phyloP scores from a whole-genome alignment of 2,329 filamentous ascomycete genomes.

The Colletotrichum eleusines region DNA sequence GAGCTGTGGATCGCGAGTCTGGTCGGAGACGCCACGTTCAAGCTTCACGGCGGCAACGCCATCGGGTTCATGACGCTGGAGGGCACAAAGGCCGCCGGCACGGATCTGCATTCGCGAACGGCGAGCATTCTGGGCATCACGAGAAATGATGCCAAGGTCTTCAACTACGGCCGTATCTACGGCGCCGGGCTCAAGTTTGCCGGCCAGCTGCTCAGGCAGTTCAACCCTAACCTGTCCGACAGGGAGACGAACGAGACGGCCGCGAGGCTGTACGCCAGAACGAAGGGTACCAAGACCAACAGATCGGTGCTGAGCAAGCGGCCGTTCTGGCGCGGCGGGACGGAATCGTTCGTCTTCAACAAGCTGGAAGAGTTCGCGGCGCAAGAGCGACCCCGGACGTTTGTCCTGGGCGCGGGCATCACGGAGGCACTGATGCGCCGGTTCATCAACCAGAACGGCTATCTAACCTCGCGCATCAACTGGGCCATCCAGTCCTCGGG shows the following conservation, averaged over 20 bases:
- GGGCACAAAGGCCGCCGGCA: conserved; percentile 92
- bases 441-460: conserved; percentile 88
- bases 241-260: conserved; percentile 81
- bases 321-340: conserved; percentile 94
- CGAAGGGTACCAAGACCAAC: conserved; percentile 89
- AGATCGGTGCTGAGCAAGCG: conserved; percentile 78
- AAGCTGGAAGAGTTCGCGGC: conserved; percentile 98
- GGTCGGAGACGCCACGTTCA: conserved; percentile 93
- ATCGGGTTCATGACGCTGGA: conserved; percentile 99
- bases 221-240: conserved; percentile 88
- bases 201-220: conserved; percentile 88
- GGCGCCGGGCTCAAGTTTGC: conserved; percentile 97
- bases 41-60: conserved; percentile 94
- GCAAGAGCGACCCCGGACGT: conserved; percentile 89
- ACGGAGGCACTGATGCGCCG: conserved; percentile 93
- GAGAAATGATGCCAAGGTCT: conserved; percentile 94
- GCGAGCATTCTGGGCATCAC: conserved; percentile 93
- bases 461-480: conserved; percentile 96
- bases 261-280: conserved; percentile 84
- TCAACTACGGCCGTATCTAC: conserved; percentile 99
- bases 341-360: conserved; percentile 98
- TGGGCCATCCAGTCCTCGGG: conserved; percentile 99
- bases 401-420: conserved; percentile 93
- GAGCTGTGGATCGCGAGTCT: conserved; percentile 98
- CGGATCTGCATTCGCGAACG: conserved; percentile 93